Percentiles rank a stretch among this genome's conserved stretches.
Evolutionary conservation across 305 asterid species (phyloP).

Genomic region (Lippia alba): DNA sequence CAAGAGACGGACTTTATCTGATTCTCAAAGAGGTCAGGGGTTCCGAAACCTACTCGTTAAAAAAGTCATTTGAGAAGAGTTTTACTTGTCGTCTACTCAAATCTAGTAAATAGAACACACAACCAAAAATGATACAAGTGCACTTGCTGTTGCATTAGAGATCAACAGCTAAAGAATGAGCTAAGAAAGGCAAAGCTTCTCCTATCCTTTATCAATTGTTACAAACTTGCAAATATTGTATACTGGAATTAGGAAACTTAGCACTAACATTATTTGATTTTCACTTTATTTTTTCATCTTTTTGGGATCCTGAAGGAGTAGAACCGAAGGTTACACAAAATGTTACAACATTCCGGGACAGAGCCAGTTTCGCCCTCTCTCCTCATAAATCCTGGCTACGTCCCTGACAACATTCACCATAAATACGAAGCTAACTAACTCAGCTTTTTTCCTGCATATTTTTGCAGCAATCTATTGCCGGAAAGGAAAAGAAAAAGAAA

Average conservation of each 20-base stretch:
- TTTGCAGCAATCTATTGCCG: slow-evolving; percentile 24
- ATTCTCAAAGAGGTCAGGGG: no score
- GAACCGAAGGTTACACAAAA: neutral
- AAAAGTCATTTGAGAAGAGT: no score
- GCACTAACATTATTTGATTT: slow-evolving; percentile 20
- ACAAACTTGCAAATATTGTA: slow-evolving; percentile 18
- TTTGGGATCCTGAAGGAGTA: neutral
- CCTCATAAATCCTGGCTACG: no score
- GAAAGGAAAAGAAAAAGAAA: slow-evolving; percentile 1
- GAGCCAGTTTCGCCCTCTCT: no score
- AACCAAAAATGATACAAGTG: neutral
- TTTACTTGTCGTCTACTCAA: no score
- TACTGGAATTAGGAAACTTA: slow-evolving; percentile 5
- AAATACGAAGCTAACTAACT: slow-evolving; percentile 18
- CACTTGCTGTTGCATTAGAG: slow-evolving; percentile 14
- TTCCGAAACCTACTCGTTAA: no score
- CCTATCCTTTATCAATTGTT: slow-evolving; percentile 2
- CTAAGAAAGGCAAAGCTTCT: slow-evolving; percentile 31
- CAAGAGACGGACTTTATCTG: no score
- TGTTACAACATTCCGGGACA: neutral
- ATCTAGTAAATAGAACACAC: no score
- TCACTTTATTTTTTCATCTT: neutral
- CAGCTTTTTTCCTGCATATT: slow-evolving; percentile 44
- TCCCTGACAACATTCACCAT: slow-evolving; percentile 11
- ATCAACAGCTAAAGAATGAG: slow-evolving; percentile 12